Percentiles rank a stretch among this genome's conserved stretches.
Evolutionary conservation across 2,329 filamentous ascomycete genomes (phyloP).

Genomic region (Stagonosporopsis chrysanthemi): DNA sequence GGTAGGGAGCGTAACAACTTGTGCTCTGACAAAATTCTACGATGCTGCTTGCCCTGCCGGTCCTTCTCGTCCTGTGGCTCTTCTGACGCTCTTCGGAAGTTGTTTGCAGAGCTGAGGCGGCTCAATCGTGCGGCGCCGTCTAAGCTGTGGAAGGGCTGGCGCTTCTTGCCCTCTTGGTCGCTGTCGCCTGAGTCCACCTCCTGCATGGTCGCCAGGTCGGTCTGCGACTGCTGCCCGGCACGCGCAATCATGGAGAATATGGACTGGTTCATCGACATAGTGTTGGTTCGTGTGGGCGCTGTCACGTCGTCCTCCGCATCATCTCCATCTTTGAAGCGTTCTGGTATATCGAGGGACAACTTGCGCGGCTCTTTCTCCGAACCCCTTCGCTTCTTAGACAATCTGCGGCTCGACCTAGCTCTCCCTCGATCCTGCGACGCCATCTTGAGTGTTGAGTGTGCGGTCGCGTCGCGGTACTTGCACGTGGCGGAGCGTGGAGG

Average conservation of each 20-base stretch:
- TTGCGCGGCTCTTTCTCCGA: constrained; percentile 38
- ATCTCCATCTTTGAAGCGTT: constrained; percentile 64
- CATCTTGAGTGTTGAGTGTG: constrained; percentile 35
- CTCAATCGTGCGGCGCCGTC: constrained; percentile 47
- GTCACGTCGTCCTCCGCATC: constrained; percentile 69
- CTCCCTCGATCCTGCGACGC: constrained; percentile 43
- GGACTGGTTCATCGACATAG: constrained; percentile 86
- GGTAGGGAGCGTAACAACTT: constrained; percentile 72
- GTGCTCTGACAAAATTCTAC: constrained; percentile 68
- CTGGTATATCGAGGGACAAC: constrained; percentile 62
- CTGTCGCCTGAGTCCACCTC: constrained; percentile 77
- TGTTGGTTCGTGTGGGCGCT: constrained; percentile 58
- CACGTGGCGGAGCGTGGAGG: constrained; percentile 16
- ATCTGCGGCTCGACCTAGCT: constrained; percentile 38
- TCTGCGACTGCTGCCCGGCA: constrained; percentile 79
- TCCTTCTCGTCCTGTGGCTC: constrained; percentile 26
- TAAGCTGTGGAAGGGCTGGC: constrained; percentile 36
- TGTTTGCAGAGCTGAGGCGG: constrained; percentile 45
- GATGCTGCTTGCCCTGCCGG: constrained; percentile 54
- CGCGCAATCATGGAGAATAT: constrained; percentile 93
- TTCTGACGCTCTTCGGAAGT: constrained; percentile 32
- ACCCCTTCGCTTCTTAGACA: constrained; percentile 46
- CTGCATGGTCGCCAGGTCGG: constrained; percentile 84
- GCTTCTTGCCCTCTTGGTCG: constrained; percentile 56
- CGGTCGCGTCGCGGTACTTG: constrained; percentile 15